These are phyloP conservation scores for Ascochyta lentis DNA, from an alignment of 2,329 filamentous ascomycete genomes.

Conservation along the genomic window DNA sequence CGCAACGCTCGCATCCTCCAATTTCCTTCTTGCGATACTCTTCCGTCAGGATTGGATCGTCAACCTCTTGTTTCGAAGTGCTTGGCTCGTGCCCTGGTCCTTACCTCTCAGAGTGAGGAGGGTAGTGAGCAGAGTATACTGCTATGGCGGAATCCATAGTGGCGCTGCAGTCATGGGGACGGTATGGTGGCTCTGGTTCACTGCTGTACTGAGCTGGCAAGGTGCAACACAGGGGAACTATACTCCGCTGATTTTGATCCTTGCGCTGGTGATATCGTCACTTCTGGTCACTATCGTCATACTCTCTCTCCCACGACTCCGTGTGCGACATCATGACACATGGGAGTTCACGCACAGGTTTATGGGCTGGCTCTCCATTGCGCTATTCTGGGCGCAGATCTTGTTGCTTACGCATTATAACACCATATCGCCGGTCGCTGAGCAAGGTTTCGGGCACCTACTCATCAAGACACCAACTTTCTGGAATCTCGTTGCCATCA, in stretches of 20 bases:
- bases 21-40: slow-evolving; percentile 39
- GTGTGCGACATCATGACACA: slow-evolving; percentile 35
- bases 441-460: neutral
- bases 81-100: slow-evolving; percentile 40
- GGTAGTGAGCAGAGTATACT: slow-evolving; percentile 38
- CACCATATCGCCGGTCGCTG: neutral
- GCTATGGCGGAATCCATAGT: slow-evolving; percentile 46
- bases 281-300: slow-evolving; percentile 34
- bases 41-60: slow-evolving; percentile 43
- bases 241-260: slow-evolving; percentile 22
- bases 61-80: slow-evolving; percentile 38
- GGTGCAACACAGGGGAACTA: slow-evolving; percentile 21
- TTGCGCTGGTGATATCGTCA: slow-evolving; percentile 29
- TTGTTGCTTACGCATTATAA: slow-evolving; percentile 23
- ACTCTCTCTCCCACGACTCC: slow-evolving; percentile 33
- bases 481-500: slow-evolving; percentile 72
- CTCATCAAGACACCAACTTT: slow-evolving; percentile 48
- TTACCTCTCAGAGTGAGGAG: slow-evolving; percentile 33
- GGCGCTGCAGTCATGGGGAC: slow-evolving; percentile 42
- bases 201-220: slow-evolving; percentile 37
- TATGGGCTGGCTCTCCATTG: slow-evolving; percentile 41
- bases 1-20: slow-evolving; percentile 42
- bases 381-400: slow-evolving; percentile 39
- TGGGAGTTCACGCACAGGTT: slow-evolving; percentile 48
- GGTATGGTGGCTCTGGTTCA: slow-evolving; percentile 54